These are phyloP conservation scores for Arachis hypogaea DNA, from an alignment of 306 rosid genomes.

Conservation along the genomic window DNA sequence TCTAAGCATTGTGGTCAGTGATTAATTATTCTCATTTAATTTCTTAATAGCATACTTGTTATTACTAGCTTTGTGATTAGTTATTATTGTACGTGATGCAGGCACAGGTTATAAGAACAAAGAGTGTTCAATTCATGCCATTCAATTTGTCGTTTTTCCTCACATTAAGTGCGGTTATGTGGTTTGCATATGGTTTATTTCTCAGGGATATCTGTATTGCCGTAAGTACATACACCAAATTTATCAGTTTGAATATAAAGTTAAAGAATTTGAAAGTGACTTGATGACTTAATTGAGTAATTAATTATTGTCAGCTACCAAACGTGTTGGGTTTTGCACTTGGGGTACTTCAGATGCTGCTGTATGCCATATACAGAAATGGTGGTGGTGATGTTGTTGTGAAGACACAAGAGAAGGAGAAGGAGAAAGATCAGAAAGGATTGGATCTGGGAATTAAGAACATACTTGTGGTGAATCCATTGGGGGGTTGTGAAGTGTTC, in stretches of 20 bases:
- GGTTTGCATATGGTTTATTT: slow-evolving; percentile 71
- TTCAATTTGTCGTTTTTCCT: slow-evolving; percentile 68
- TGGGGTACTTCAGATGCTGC: slow-evolving; percentile 73
- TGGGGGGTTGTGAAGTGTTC: slow-evolving; percentile 37
- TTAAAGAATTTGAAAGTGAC: neutral
- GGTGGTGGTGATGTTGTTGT: slow-evolving; percentile 13
- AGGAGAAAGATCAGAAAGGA: neutral
- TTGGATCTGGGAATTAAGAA: slow-evolving; percentile 13
- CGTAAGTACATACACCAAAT: slow-evolving; percentile 49
- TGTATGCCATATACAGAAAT: slow-evolving; percentile 57
- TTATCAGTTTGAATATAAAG: neutral
- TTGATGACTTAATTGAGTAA: neutral
- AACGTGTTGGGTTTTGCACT: slow-evolving; percentile 63
- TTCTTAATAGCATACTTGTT: no score
- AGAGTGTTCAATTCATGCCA: slow-evolving; percentile 79
- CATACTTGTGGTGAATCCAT: slow-evolving; percentile 27
- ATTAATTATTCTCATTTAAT: no score
- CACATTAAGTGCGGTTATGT: slow-evolving; percentile 71
- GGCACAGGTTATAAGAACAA: slow-evolving; percentile 68
- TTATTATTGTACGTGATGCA: slow-evolving; percentile 19
- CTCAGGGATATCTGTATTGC: slow-evolving; percentile 59
- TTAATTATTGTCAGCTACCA: slow-evolving; percentile 53
- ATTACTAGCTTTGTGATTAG: no score
- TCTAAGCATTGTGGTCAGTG: slow-evolving; percentile 67
- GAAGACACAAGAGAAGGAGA: neutral